Evolutionary conservation across 768 basidiomycete genomes (phyloP), one percentile per base, ranked within the genome.

Genomic region (Lyophyllum atratum): DNA sequence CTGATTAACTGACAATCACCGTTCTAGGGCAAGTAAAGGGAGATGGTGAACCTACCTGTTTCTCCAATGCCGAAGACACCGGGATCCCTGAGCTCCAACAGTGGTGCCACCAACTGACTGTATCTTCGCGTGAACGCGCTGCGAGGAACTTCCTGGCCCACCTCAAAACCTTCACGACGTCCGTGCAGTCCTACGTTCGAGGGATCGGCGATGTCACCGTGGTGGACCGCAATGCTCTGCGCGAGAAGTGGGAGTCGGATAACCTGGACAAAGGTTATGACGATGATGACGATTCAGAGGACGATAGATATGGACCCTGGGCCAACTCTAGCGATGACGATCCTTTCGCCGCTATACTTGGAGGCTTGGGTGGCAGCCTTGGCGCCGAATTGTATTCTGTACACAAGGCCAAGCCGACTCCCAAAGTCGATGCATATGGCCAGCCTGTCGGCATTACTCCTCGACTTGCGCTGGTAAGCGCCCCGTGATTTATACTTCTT

Each of bases 91-190:
- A 71, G 8, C 70, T 87, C 1, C 85, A 83, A 62, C 55, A 74
- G 49, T 86, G 84, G 85, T 85, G 84, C 61, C 82, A 84, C 46
- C 63, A 71, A 40, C 68, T 87, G 39, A 85, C 85, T 6, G 65
- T 80, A 31, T 73, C 80, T 0, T 83, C 84, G 12, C 80, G 85
- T 12, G 75, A 82, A 66, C 79, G 74, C 17, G 70, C 73, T 11
- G 73, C 74, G 3, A 71, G 68, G 54, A 74, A 72, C 37, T 84
- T 85, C 62, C 60, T 81, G 42, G 64, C 71, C 9, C 79, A 82
- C 26, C 67, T 85, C n/a, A 74, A 72, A 55, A 72, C 78, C 1
- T 85, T 86, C 60, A 71, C 75, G 3, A 76, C 71, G 25, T 76
- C 77, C 2, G 74, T 86, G 2, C 69, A 75, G 48, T 73, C 72